Base-by-base conservation (phyloP, 176 grass and related monocot genomes). In the Thalia dealbata region DNA sequence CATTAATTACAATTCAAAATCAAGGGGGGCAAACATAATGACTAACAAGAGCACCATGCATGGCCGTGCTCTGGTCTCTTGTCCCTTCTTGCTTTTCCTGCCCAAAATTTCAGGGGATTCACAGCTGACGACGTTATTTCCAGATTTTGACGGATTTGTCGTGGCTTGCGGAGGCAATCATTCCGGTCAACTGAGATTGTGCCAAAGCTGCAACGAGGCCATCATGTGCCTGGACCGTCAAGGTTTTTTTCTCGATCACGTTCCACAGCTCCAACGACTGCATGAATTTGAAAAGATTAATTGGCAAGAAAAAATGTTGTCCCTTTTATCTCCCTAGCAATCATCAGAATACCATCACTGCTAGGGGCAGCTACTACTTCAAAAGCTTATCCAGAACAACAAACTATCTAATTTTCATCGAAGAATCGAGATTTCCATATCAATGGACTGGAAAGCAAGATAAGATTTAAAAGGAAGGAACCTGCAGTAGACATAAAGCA, bases 231-330 rank as follows among this genome's bases (percentile, higher is more conserved):
- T 62, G 64, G 46, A 91, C 45, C 7, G 82, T 41, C 35, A 85
- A 85, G 24, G 71, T 85, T 45, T 85, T 81, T 50, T 79, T 82
- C 68, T 88, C 90, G 7, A 69, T 50, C 3, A 86, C 23, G 82
- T 87, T 88, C 90, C 85, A 99, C 28, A 99, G 85, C 85, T 99
- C 95, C 87, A 93, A 15, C 3, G 79, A 88, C 95, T 99, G 83
- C 84, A 89, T 52, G 28, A 21, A 75, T 80, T 77, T 14, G 22
- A 50, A 71, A 9, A 61, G 41, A 1, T 28, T 6, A 58, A 56
- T 77, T 14, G 54, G 27, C 13, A 48, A 27, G 41, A 41, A 7
- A 43, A 24, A 46, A 38, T 38, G 4, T 38, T 27, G 25, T 27
- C 25, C 61, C 61, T 15, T 18, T 23, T 60, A 60, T 44, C 24